These are phyloP conservation scores for Debaryomyces fabryi DNA, from an alignment of 1,139 yeast species.

Conservation along the genomic window DNA sequence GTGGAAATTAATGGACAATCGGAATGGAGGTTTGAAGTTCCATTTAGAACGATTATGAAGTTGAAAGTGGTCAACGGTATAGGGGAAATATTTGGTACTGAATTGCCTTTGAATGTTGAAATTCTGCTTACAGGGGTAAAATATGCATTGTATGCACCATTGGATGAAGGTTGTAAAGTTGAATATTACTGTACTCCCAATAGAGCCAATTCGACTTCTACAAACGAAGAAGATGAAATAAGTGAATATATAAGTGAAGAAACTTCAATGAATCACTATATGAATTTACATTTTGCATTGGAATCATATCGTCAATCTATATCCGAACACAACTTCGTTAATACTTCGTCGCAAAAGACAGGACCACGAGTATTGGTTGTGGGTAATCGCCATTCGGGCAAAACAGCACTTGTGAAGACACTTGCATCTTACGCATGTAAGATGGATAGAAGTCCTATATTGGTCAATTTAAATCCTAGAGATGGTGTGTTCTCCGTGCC, in stretches of 20 bases:
- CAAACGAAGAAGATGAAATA: constrained; percentile 36
- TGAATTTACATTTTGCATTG: constrained; percentile 75
- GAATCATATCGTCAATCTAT: constrained; percentile 58
- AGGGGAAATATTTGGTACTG: constrained; percentile 93
- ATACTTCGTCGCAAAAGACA: constrained; percentile 15
- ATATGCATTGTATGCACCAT: constrained; percentile 64
- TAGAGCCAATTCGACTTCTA: constrained; percentile 43
- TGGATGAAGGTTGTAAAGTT: constrained; percentile 51
- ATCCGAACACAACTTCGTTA: constrained; percentile 27
- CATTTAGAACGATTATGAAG: constrained; percentile 56
- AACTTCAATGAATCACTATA: constrained; percentile 61
- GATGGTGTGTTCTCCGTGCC: constrained; percentile 82
- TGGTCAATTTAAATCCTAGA: constrained; percentile 82
- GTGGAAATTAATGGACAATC: constrained; percentile 45
- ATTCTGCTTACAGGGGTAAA: constrained; percentile 59
- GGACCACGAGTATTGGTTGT: constrained; percentile 76
- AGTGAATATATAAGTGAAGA: constrained; percentile 73
- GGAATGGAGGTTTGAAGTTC: constrained; percentile 91
- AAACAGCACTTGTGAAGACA: constrained; percentile 71
- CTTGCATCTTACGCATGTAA: constrained; percentile 78
- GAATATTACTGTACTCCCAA: constrained; percentile 53
- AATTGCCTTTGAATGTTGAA: constrained; percentile 72
- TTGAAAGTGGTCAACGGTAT: constrained; percentile 65
- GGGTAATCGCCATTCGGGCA: constrained; percentile 78
- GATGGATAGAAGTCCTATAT: constrained; percentile 61